Percentiles rank a stretch among this genome's conserved stretches.
These are phyloP conservation scores for Colletotrichum brevisporum DNA, from an alignment of 2,329 filamentous ascomycete species.

Conservation along the genomic window DNA sequence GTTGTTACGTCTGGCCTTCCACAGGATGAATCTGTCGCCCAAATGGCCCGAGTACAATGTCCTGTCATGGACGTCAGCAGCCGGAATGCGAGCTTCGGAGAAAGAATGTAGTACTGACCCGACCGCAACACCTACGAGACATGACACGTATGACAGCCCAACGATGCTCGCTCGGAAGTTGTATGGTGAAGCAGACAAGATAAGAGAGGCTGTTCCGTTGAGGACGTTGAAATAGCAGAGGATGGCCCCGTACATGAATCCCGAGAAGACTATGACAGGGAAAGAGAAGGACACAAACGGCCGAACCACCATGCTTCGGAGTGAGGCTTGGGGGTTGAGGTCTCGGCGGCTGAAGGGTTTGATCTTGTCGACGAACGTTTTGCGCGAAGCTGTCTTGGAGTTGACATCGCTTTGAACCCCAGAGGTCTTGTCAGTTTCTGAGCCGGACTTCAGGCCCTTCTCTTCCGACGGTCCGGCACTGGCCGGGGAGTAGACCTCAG, in stretches of 20 bases:
- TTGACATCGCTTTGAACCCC: background rate
- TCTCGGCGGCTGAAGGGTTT: background rate
- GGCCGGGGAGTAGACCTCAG: background rate
- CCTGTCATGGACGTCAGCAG: constrained; percentile 30
- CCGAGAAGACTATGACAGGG: constrained; percentile 58
- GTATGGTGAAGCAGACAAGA: constrained; percentile 54
- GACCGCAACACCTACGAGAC: constrained; percentile 49
- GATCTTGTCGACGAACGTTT: constrained; percentile 1
- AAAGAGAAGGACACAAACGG: constrained; percentile 7
- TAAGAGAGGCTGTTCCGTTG: constrained; percentile 59
- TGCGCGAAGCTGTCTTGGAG: background rate
- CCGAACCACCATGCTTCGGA: background rate
- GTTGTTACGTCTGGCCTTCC: constrained; percentile 54
- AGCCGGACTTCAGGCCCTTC: background rate
- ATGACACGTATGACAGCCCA: constrained; percentile 55
- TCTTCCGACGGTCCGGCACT: background rate
- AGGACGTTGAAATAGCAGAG: constrained; percentile 60
- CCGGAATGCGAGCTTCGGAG: background rate
- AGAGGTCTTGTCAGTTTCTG: background rate
- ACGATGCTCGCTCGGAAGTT: constrained; percentile 56
- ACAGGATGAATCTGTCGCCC: constrained; percentile 55
- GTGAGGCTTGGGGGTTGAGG: background rate
- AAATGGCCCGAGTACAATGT: constrained; percentile 50
- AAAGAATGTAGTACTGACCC: background rate
- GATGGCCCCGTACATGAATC: constrained; percentile 59